Evolutionary conservation across 139 green algal species (phyloP), one percentile per base, ranked within the genome.

Genomic region (Coelastrella sp.): DNA sequence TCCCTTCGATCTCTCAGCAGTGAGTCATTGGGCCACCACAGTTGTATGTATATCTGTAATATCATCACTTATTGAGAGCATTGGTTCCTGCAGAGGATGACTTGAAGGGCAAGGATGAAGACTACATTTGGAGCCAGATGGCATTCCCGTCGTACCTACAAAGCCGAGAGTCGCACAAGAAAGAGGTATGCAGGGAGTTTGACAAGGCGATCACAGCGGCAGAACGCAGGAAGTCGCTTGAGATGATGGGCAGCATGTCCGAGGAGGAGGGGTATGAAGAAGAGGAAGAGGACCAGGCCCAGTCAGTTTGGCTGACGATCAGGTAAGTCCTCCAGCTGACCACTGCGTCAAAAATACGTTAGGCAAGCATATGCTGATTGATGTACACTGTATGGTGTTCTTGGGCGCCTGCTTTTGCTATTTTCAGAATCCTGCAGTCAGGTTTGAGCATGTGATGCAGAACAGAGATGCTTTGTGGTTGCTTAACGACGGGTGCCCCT

Each of bases 61-160:
- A 70, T 12, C 63, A 70, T 70, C 1, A 49, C 3, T 49, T 3
- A 1, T 5, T 49, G 3, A 49, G 35, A 49, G 35, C 35, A 49
- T 49, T 3, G 35, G 35, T 49, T 49, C 35, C 35, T 58, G 74
- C 74, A 80, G 74, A 57, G 24, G 74, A 80, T 65, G 78, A 63
- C 9, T 75, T 60, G 20, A 80, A 66, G 4, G 58, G 57, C 58
- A 90, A 86, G 65, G 88, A 91, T 24, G 88, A 91, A 61, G 88
- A 91, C 70, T 24, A 76, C 0, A 86, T 88, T 17, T 91, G 88
- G 88, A 81, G 24, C 24, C 56, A 87, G n/a, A 24, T 78, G 20
- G 80, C 68, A 7, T 91, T 91, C 25, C 88, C 88, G 10, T 91
- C 80, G 0, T 91, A 91, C n/a, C 56, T 91, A 0, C 88, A 91